Base-by-base conservation (phyloP, 306 rosid genomes). In the Castanea sativa region DNA sequence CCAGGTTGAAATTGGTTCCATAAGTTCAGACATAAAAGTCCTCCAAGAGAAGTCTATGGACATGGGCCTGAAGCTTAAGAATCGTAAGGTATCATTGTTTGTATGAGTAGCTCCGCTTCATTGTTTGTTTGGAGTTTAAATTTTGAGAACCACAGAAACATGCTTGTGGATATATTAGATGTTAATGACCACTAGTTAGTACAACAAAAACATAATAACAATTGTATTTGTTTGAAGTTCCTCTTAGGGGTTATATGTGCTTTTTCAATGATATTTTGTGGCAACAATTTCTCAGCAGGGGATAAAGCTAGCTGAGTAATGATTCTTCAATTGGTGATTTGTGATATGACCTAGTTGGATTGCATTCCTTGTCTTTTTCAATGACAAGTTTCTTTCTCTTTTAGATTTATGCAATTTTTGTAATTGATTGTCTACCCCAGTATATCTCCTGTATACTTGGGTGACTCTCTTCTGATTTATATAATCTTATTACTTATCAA, bases 11-110 rank as follows among this genome's bases (percentile, higher is more conserved):
- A 95, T 95, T 87, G 99, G 98, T 86, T 95, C 99, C 55, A 95
- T 95, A 71, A 95, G 99, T 87, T 90, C 99, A 58, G 99, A 95
- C 85, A 95, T 95, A 81, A 95, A 93, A 80, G 85, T 95, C 79
- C 97, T 95, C 73, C 99, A 95, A 76, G 99, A 92, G 92, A 95
- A 92, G 87, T 95, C 99, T 77, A 90, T 92, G 97, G 99, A 92
- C 83, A 95, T 95, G 98, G 97, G 98, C 69, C 80, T 93, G 79
- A 87, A 92, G 90, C 92, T 95, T 75, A 95, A 95, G 93, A 95
- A 95, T 88, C 99, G 99, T 83, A 95, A 95, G 99, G 99, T 94
- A 91, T 64, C 79, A 41, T 65, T 69, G 27, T 55, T 81, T 73
- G 41, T 21, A 32, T 45, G 70, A 29, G 51, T 38, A 51, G 55